Base-by-base conservation (phyloP, 1,284 basidiomycete genomes). In the Leccinum angustisporum region DNA sequence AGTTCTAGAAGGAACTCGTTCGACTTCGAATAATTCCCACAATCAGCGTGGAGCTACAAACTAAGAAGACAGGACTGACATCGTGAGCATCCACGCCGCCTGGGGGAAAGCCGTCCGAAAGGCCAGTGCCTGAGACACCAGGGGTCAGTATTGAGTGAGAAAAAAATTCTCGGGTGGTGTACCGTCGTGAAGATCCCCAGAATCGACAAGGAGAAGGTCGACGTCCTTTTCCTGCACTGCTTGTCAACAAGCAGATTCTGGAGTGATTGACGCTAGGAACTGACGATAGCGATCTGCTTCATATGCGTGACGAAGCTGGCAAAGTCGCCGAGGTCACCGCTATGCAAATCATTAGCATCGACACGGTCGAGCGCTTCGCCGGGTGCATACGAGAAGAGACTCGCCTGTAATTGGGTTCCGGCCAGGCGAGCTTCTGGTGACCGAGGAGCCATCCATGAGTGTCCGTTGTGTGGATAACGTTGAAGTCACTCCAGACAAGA, bases 131-230 rank as follows among this genome's bases (percentile, higher is more conserved):
- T 83, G 57, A 5, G 8, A 50, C 5, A 40, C 5, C 14, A 10
- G 51, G 11, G 10, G 36, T 68, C 5, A 64, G 25, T 21, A 10
- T 30, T 36, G 5, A n/a, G 18, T 4, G 4, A 31, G 10, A 9
- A 3, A 30, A 8, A 16, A 6, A 50, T 14, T 31, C 2, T 1
- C n/a, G 50, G 13, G 43, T 14, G 5, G 40, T 57, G 70, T 69
- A 79, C 90, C 92, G 69, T 95, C 92, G 66, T 94, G 93, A 61
- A 94, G 75, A 72, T 94, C 89, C 18, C 90, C 90, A 25, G 87
- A 87, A 68, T 91, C 88, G 11, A 91, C 81, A 31, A 92, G 77
- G 38, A 91, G 77, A 7, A 91, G 79, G 71, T 91, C 89, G 10
- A 89, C 88, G 61, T 86, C 83, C 62, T 85, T 86, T 69, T 86